Conservation (phyloP, 1,284 basidiomycete genomes). For the Ustilago trichophora region DNA sequence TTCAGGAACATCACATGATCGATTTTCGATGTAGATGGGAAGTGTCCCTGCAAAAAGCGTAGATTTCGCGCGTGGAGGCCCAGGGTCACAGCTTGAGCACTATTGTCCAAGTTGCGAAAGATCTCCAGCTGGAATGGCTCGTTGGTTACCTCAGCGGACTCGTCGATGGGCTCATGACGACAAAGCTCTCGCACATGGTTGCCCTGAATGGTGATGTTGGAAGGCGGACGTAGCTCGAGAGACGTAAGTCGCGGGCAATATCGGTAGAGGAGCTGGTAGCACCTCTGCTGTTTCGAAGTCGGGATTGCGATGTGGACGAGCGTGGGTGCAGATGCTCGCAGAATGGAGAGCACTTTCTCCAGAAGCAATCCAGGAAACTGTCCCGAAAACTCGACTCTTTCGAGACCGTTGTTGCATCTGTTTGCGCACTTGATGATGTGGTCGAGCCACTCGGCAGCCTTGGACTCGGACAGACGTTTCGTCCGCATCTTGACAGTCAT, state of each 20-base stretch:
- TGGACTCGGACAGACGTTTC: neutral
- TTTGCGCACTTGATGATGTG: constrained; percentile 1
- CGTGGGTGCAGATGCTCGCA: constrained; percentile 4
- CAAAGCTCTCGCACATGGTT: no score
- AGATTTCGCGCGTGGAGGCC: no score
- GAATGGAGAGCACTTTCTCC: neutral
- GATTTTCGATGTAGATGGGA: no score
- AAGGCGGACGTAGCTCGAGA: neutral
- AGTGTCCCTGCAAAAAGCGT: no score
- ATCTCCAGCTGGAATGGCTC: no score
- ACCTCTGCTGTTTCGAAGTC: fast-evolving
- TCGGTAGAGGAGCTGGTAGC: constrained; percentile 12
- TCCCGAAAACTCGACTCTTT: neutral
- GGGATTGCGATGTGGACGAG: constrained; percentile 13
- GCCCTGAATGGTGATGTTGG: no score
- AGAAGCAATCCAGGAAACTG: neutral
- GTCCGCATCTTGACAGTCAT: neutral
- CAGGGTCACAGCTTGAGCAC: no score
- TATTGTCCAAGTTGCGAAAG: no score
- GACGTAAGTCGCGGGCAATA: constrained; percentile 11
- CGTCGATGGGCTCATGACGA: no score
- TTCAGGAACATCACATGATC: no score
- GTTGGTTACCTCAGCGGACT: no score
- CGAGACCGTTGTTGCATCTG: constrained; percentile 12
- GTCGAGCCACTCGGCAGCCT: constrained; percentile 3